These are phyloP conservation scores for Aspergillus sp. DNA, from an alignment of 2,329 filamentous ascomycete genomes.

Conservation along the genomic window DNA sequence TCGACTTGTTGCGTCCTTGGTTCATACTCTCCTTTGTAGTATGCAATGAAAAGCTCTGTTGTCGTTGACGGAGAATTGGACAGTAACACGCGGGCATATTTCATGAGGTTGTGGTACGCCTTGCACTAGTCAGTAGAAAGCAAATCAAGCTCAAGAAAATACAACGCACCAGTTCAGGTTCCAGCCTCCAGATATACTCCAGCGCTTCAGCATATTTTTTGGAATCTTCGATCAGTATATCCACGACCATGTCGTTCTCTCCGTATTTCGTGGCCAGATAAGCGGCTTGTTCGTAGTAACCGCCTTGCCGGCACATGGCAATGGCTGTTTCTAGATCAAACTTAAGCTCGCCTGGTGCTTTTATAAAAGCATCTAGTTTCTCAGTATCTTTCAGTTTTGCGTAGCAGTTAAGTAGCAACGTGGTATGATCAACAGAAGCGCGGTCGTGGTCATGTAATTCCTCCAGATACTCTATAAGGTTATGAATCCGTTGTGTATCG, in stretches of 20 bases:
- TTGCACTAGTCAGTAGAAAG: slow-evolving; percentile 43
- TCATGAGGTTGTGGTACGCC: slow-evolving; percentile 88
- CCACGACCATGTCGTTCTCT: slow-evolving; percentile 89
- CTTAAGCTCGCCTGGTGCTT: slow-evolving; percentile 82
- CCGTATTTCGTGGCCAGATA: slow-evolving; percentile 93
- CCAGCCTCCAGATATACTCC: slow-evolving; percentile 85
- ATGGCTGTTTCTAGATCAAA: slow-evolving; percentile 98
- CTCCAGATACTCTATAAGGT: slow-evolving; percentile 94
- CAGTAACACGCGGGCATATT: slow-evolving; percentile 87
- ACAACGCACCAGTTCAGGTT: slow-evolving; percentile 68
- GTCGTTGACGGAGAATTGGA: slow-evolving; percentile 81
- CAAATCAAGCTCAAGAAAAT: background rate
- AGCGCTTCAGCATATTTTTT: slow-evolving; percentile 86
- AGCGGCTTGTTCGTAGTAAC: slow-evolving; percentile 94
- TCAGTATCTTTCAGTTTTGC: slow-evolving; percentile 96
- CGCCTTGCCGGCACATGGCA: slow-evolving; percentile 93
- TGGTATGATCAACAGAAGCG: slow-evolving; percentile 93
- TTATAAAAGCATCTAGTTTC: slow-evolving; percentile 95
- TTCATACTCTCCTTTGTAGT: slow-evolving; percentile 83
- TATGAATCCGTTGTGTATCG: slow-evolving; percentile 96
- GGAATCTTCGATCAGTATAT: slow-evolving; percentile 93
- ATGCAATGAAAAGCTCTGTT: slow-evolving; percentile 87
- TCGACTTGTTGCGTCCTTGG: slow-evolving; percentile 64
- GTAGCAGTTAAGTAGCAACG: slow-evolving; percentile 91
- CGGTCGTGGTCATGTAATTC: slow-evolving; percentile 92